Evolutionary conservation across 2,329 filamentous ascomycete genomes (phyloP).

Genomic region (Lecanicillium sp.): DNA sequence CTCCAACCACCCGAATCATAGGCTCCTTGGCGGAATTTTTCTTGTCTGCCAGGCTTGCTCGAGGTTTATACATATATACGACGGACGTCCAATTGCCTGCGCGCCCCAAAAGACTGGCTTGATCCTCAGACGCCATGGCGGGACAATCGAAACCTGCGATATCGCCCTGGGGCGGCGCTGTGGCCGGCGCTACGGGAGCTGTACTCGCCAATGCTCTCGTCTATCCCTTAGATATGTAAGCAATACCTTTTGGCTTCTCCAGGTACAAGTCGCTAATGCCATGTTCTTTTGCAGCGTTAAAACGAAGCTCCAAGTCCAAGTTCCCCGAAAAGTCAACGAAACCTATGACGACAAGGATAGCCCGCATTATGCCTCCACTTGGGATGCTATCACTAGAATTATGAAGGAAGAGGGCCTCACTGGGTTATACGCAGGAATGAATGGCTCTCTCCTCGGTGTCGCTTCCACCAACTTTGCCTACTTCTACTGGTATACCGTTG

Average conservation of each 20-base stretch:
- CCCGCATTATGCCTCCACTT: constrained; percentile 75
- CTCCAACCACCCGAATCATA: no score
- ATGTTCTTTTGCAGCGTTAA: constrained; percentile 61
- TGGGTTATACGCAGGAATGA: constrained; percentile 85
- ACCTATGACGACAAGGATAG: constrained; percentile 35
- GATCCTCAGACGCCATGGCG: constrained; percentile 35
- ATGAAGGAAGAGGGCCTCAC: constrained; percentile 66
- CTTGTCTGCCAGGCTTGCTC: no score
- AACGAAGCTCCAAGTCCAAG: constrained; percentile 90
- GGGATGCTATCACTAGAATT: constrained; percentile 85
- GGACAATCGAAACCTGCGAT: constrained; percentile 60
- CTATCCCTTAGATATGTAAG: constrained; percentile 94
- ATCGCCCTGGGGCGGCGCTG: constrained; percentile 86
- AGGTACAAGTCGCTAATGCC: constrained; percentile 2
- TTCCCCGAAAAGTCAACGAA: constrained; percentile 50
- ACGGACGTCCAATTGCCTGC: neutral
- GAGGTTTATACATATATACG: no score
- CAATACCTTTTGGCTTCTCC: constrained; percentile 12
- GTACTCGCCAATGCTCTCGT: constrained; percentile 92
- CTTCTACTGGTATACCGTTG: constrained; percentile 97
- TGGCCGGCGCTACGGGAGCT: constrained; percentile 86
- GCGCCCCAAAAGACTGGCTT: no score
- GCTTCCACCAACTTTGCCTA: constrained; percentile 98
- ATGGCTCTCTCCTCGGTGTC: constrained; percentile 79
- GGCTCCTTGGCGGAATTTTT: no score